Base-by-base conservation (phyloP, 2,329 filamentous ascomycete genomes). In the Domatiomyces catenatus region DNA sequence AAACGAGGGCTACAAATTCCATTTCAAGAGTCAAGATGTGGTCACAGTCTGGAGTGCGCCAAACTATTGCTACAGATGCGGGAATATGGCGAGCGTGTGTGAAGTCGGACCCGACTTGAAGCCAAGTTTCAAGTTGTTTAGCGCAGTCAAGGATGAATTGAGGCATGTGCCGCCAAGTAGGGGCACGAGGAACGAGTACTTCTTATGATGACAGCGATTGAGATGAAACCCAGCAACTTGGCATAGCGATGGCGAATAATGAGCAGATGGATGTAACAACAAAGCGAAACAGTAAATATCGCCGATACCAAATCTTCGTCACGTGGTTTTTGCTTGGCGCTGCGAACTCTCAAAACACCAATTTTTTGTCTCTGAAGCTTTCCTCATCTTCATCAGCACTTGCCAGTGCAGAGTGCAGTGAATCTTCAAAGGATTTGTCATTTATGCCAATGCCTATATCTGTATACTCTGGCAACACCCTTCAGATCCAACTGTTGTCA, bases 81-180 rank as follows among this genome's bases (percentile, higher is more conserved):
- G 92, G 46, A 98, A 98, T 66, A 83, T 96, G 78, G 92, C 92
- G 7, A 94, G 88, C 66, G 92, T 98, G 45, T 75, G 98, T 39
- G 92, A 98, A 69, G 92, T 98, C 52, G 90, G 87, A 65, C 87
- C 94, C 63, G 84, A 92, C 61, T 74, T 95, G 48, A 81, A 87
- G 54, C 88, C 90, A 28, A 86, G 85, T 61, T 98, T 98, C 71
- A 92, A 72, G 56, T 60, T 72, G 24, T 72, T 72, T 60, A 67
- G 67, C 51, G 69, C 69, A 3, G 69, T 72, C 44, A 64, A 66
- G 48, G 69, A 71, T 54, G 69, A 72, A 49, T 65, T 69, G 61
- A 65, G 69, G 53, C 69, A 71, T 57, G 64, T 71, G 50, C 69
- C 69, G 42, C 59, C 60, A 46, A 65, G 67, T 50, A 64, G 69